phyloP scores from a whole-genome alignment of 75 land plant genomes.

The Pinus tabuliformis region DNA sequence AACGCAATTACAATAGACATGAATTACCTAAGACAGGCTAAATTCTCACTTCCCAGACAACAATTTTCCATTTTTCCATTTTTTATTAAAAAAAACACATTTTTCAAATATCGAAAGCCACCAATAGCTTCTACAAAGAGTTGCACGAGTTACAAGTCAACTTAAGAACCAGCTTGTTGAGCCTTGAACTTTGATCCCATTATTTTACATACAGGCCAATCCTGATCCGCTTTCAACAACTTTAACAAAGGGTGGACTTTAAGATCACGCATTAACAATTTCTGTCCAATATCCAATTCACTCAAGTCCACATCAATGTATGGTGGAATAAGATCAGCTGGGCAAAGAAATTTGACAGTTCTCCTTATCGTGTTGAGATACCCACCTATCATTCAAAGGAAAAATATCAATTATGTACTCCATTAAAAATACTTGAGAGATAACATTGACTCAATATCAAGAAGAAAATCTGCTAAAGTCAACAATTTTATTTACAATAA shows the following conservation, averaged over 20 bases:
- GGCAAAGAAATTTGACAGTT: slow-evolving; percentile 71
- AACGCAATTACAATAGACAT: too few relatives aligned
- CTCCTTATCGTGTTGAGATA: slow-evolving; percentile 72
- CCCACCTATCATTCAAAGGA: slow-evolving; percentile 48
- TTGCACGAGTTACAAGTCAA: not conserved
- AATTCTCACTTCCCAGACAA: slow-evolving; percentile 1
- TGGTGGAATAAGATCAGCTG: slow-evolving; percentile 84
- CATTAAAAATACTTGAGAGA: not conserved
- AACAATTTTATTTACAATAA: not conserved
- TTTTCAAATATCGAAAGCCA: not conserved
- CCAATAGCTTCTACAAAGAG: not conserved
- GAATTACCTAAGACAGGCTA: too few relatives aligned
- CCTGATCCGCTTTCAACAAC: slow-evolving; percentile 27
- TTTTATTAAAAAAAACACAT: not conserved
- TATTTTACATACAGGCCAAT: slow-evolving; percentile 73
- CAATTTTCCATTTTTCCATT: not conserved
- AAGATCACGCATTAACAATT: slow-evolving; percentile 65
- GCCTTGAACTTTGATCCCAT: slow-evolving; percentile 40
- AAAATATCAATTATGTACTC: slow-evolving; percentile 2
- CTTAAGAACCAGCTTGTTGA: not conserved
- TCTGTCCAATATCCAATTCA: slow-evolving; percentile 73
- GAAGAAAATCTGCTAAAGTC: not conserved
- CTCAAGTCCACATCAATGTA: slow-evolving; percentile 93
- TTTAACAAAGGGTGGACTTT: slow-evolving; percentile 76
- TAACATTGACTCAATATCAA: not conserved